Evolutionary conservation across 2,329 filamentous ascomycete species (phyloP).

Genomic region (Gliomastix tumulicola): DNA sequence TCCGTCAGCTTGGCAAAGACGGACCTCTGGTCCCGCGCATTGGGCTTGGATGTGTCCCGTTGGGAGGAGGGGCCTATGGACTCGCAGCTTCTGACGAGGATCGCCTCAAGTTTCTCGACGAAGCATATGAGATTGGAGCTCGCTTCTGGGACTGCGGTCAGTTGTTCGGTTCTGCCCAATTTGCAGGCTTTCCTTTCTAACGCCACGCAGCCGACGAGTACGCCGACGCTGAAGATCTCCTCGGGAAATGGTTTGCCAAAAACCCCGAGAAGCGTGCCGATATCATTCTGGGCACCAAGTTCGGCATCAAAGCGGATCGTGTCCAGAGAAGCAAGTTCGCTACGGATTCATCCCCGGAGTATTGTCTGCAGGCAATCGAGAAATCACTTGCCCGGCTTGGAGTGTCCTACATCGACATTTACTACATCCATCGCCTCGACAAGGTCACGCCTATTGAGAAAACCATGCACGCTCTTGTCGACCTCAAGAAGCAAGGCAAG

Average conservation of each 20-base stretch:
- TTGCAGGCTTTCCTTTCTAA: no score
- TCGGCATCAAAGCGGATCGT: constrained; percentile 6
- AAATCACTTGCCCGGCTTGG: constrained; percentile 33
- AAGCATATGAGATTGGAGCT: constrained; percentile 34
- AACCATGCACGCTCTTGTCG: constrained; percentile 37
- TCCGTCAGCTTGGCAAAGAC: constrained; percentile 35
- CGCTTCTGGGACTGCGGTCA: constrained; percentile 40
- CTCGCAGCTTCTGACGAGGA: constrained; percentile 31
- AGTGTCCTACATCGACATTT: constrained; percentile 43
- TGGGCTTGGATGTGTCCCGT: constrained; percentile 45
- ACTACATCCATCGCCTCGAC: constrained; percentile 4
- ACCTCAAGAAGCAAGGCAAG: constrained; percentile 40
- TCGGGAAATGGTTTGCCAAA: constrained; percentile 37
- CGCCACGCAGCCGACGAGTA: constrained; percentile 22
- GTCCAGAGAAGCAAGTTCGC: constrained; percentile 2
- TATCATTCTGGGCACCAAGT: constrained; percentile 35
- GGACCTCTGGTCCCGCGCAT: constrained; percentile 39
- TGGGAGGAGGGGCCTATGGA: constrained; percentile 10
- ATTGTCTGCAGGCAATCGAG: constrained; percentile 13
- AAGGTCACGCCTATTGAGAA: constrained; percentile 31
- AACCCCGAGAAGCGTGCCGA: constrained; percentile 32
- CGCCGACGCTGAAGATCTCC: constrained; percentile 34
- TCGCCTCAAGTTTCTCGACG: constrained; percentile 39
- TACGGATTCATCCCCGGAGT: constrained; percentile 12
- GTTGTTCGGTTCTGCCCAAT: no score